Base-by-base conservation (phyloP, 1,139 yeast species). In the Geotrichum fermentans region DNA sequence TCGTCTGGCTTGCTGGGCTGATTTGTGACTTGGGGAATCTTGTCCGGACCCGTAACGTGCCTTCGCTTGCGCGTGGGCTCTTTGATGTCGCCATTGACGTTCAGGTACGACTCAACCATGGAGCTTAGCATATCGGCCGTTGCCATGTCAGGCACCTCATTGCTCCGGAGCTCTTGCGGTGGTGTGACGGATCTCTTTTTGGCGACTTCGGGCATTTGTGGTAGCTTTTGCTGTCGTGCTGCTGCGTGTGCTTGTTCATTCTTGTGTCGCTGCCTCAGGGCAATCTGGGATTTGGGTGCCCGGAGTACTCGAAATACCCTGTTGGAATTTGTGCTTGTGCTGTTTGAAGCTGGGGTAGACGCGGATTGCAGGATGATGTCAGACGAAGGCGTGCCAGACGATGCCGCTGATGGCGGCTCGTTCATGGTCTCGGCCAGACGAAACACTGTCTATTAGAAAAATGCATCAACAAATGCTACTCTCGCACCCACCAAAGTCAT, bases 371-470 rank as follows among this genome's bases (percentile, higher is more conserved):
- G 26, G 17, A 36, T 34, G 18, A 43, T 16, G 30, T 22, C 34
- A 17, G 30, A 14, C n/a, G 28, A 10, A 24, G 8, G 28, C 8
- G 28, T 24, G 28, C 28, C 8, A 24, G 28, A 24, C n/a, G 28
- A 6, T 24, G 28, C 28, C 28, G 28, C 28, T 14, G 56, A 55
- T 11, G 60, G 68, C 38, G 65, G 66, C 45, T 73, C 73, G 52
- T 83, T 87, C 41, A 56, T 58, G 0, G 94, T 83, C 54, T 85
- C 71, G 1, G 84, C 78, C 21, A 84, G 69, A 54, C 75, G 78
- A 68, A 82, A 84, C 39, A 80, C 74, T 59, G 28, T 66, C 20
- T 8, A 7, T 50, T 37, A 51, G 49, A 51, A 36, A 16, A 18
- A 10, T 32, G 24, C 6, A 14, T 16, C 4, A 17, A 13, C 38